phyloP scores from a whole-genome alignment of 2,329 filamentous ascomycete genomes.

The Alternaria brassicae region DNA sequence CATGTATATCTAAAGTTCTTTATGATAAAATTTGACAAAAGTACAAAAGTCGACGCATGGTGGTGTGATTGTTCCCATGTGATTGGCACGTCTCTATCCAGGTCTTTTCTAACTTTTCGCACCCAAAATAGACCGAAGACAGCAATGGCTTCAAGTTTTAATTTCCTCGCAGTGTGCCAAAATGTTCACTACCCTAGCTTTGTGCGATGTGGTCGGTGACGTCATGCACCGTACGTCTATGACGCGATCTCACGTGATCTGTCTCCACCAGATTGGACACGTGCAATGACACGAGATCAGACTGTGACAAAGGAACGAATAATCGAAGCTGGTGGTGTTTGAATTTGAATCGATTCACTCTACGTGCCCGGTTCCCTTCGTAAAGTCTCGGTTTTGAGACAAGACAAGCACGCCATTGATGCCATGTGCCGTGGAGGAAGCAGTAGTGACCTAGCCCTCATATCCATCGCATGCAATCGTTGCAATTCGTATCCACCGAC shows the following conservation, averaged over 20 bases:
- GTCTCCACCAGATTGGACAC: neutral
- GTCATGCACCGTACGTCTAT: slow-evolving; percentile 5
- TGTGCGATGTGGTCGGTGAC: neutral
- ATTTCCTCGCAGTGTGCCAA: neutral
- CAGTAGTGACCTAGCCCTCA: slow-evolving; percentile 35
- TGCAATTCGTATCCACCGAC: slow-evolving; percentile 39
- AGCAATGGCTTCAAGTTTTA: neutral
- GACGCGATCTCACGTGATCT: slow-evolving; percentile 18
- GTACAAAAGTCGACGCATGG: neutral
- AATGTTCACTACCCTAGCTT: neutral
- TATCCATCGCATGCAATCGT: slow-evolving; percentile 43
- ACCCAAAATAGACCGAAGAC: neutral
- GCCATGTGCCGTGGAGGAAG: slow-evolving; percentile 29
- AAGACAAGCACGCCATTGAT: slow-evolving; percentile 36
- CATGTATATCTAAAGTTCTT: neutral
- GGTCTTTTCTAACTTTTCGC: neutral
- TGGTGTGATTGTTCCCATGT: neutral
- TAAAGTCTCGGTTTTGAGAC: slow-evolving; percentile 34
- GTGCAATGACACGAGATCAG: neutral
- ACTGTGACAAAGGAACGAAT: neutral
- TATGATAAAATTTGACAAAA: neutral
- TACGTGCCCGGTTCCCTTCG: slow-evolving; percentile 41
- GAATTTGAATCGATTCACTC: slow-evolving; percentile 46
- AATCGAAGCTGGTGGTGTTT: slow-evolving; percentile 24
- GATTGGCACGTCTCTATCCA: neutral